These are phyloP conservation scores for Boletales sp. DNA, from an alignment of 768 basidiomycete genomes.

Conservation along the genomic window DNA sequence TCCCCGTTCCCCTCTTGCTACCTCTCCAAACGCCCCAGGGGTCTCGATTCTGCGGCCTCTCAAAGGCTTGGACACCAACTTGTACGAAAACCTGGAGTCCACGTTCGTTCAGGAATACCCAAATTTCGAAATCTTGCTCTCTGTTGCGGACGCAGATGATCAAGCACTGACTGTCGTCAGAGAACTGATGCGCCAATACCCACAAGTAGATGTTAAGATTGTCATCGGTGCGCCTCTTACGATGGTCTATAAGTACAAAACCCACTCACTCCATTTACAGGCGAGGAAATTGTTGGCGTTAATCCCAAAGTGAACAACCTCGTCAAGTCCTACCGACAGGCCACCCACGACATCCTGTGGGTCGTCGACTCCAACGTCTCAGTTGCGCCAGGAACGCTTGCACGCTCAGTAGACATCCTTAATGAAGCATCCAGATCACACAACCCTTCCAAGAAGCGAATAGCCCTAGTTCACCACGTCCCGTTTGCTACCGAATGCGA, in stretches of 20 bases:
- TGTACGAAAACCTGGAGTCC: slow-evolving; percentile 94
- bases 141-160: slow-evolving; percentile 85
- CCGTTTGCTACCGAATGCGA: slow-evolving; percentile 81
- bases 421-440: slow-evolving; percentile 38
- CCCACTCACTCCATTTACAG: slow-evolving; percentile 36
- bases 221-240: slow-evolving; percentile 59
- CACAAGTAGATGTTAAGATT: slow-evolving; percentile 65
- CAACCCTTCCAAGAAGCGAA: slow-evolving; percentile 38
- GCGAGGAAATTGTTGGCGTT: slow-evolving; percentile 79
- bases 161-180: slow-evolving; percentile 82
- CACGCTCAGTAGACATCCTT: slow-evolving; percentile 80
- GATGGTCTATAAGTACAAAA: neutral
- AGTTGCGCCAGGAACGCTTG: slow-evolving; percentile 72
- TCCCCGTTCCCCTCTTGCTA: slow-evolving; percentile 57
- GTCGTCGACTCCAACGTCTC: slow-evolving; percentile 95
- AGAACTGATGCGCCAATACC: slow-evolving; percentile 76
- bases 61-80: slow-evolving; percentile 91
- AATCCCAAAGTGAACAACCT: slow-evolving; percentile 99
- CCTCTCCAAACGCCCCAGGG: slow-evolving; percentile 63
- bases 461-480: slow-evolving; percentile 93
- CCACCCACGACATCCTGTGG: slow-evolving; percentile 89
- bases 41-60: slow-evolving; percentile 93
- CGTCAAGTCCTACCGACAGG: slow-evolving; percentile 74
- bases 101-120: slow-evolving; percentile 91
- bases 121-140: slow-evolving; percentile 87